Evolutionary conservation across 1,284 basidiomycete species (phyloP), one percentile per base, ranked within the genome.

Genomic region (Cystobasidium pallidum): DNA sequence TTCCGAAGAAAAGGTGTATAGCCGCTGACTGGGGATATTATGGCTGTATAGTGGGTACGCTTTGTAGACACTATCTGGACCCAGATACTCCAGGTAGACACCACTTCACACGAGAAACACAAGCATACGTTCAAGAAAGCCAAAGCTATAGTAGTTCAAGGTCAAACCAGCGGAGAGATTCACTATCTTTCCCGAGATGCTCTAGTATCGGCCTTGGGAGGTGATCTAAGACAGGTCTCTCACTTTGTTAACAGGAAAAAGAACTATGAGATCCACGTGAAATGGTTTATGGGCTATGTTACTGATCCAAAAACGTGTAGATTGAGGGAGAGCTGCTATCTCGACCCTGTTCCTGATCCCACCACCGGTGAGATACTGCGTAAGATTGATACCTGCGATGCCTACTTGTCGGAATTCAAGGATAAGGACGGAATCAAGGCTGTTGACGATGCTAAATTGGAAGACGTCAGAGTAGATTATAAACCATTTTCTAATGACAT

Each of bases 61-160:
- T 70, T 70, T 41, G 36, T 70, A 28, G 67, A 64, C 32, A 54
- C 68, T 19, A 45, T 61, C 32, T 64, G 68, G 61, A 64, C 43
- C 39, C 41, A 55, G n/a, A 41, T 36, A 3, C n/a, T 61, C 49
- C 17, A 43, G 19, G 15, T 24, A 30, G 28, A 43, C n/a, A 24
- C 15, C 21, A 49, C 43, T 19, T 47, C 28, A 26, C 49, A 30
- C 32, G 32, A 34, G n/a, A 32, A 57, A n/a, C 54, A 32, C 19
- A 24, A 36, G 30, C 54, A 43, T 34, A 34, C 34, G 6, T 39
- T 57, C 32, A 54, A 55, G 26, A n/a, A 13, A 24, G 58, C 39
- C n/a, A 71, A 71, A 39, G 51, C 59, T 30, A 39, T 71, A 4
- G 49, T 34, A 30, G 59, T 64, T n/a, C 68, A 71, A 64, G 68